Percentiles rank a stretch among this genome's conserved stretches.
Evolutionary conservation across 2,329 filamentous ascomycete genomes (phyloP).

Genomic region (Paraphoma chrysanthemicola): DNA sequence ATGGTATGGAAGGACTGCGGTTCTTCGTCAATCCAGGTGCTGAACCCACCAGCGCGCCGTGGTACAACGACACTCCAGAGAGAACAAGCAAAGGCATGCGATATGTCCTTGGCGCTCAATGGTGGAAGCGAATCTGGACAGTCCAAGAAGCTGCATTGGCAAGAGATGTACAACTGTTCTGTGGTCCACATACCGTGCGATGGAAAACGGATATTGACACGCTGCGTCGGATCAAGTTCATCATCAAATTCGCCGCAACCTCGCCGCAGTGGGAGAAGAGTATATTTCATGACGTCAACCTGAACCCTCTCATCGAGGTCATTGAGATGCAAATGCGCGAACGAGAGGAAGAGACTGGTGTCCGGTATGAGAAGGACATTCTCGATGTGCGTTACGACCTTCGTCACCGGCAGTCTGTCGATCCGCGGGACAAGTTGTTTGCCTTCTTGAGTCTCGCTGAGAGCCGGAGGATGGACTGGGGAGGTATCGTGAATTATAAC

Average conservation of each 20-base stretch:
- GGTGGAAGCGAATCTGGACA: too few relatives aligned
- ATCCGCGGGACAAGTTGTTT: not conserved
- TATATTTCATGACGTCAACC: not conserved
- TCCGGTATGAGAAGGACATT: not conserved
- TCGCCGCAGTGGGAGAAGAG: not conserved
- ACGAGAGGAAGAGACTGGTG: not conserved
- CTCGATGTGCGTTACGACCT: not conserved
- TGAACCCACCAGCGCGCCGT: not conserved
- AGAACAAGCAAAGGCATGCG: not conserved
- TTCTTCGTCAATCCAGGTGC: not conserved
- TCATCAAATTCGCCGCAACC: not conserved
- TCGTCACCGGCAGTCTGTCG: not conserved
- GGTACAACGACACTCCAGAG: not conserved
- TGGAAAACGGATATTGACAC: not conserved
- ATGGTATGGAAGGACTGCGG: not conserved
- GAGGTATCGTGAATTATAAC: not conserved
- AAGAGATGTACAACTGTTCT: not conserved
- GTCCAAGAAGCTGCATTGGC: not conserved
- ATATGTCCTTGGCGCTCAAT: not conserved
- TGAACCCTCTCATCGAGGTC: not conserved
- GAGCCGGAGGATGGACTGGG: not conserved
- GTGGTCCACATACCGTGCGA: not conserved
- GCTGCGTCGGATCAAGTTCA: not conserved
- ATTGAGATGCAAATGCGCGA: not conserved
- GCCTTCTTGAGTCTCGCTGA: not conserved